Percentiles rank a stretch among this genome's conserved stretches.
phyloP scores from a whole-genome alignment of 1,284 basidiomycete genomes.

The Papiliotrema laurentii region DNA sequence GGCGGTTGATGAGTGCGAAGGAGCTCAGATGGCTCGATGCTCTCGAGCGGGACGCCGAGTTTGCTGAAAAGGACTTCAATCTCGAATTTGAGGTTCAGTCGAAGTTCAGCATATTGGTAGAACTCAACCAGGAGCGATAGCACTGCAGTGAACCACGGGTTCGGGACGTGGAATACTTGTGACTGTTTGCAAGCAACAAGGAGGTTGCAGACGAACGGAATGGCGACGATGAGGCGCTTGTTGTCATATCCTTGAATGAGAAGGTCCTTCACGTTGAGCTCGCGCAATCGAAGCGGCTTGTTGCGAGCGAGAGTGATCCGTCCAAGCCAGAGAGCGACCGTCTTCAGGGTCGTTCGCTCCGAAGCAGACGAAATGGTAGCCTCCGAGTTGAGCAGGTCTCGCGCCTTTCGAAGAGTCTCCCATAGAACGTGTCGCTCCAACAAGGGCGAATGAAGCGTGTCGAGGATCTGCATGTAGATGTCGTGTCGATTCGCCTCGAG shows the following conservation, averaged over 20 bases:
- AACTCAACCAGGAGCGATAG: conserved; percentile 87
- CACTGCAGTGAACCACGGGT: conserved; percentile 97
- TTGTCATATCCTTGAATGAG: conserved; percentile 93
- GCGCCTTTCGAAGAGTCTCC: conserved; percentile 87
- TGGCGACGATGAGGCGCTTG: conserved; percentile 86
- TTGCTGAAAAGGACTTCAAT: conserved; percentile 96
- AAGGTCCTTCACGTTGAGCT: conserved; percentile 93
- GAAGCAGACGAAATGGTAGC: conserved; percentile 77
- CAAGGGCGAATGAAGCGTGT: conserved; percentile 64
- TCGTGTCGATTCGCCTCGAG: conserved; percentile 97
- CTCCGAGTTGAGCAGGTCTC: conserved; percentile 84
- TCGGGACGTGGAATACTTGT: conserved; percentile 89
- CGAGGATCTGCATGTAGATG: conserved; percentile 89
- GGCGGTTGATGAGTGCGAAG: conserved; percentile 52
- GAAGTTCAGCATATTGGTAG: conserved; percentile 94
- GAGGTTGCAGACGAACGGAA: conserved; percentile 97
- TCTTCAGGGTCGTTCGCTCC: conserved; percentile 86
- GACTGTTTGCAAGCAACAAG: conserved; percentile 86
- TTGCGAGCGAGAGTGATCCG: conserved; percentile 87
- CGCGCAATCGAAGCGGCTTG: conserved; percentile 86
- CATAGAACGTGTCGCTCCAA: conserved; percentile 77
- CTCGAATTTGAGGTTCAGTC: conserved; percentile 97
- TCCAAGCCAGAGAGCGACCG: conserved; percentile 92
- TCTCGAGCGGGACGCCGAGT: conserved; percentile 80
- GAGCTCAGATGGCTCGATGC: conserved; percentile 77